Base-by-base conservation (phyloP, 805 yeast genomes). In the Saturnispora zaruensis region DNA sequence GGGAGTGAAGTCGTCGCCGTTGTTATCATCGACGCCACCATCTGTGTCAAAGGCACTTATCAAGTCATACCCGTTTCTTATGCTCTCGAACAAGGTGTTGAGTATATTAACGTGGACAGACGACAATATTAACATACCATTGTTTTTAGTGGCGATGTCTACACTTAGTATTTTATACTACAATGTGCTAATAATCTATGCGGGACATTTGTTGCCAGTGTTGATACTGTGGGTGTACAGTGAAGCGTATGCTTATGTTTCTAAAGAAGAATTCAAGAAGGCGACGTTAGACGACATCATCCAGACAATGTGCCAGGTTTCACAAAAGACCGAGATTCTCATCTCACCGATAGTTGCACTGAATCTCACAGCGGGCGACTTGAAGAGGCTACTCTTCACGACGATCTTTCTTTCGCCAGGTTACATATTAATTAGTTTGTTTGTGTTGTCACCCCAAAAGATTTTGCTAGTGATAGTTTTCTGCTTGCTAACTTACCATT, bases 221-320 rank as follows among this genome's bases (percentile, higher is more conserved):
- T 78, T 77, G 0, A 57, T 80, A 2, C 68, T 85, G 18, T 75
- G 82, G 40, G 64, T 78, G 7, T 85, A 83, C 61, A 79, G 86
- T 0, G 64, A 78, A 42, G 65, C 83, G 51, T 81, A 81, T 55
- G 71, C 72, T 47, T 71, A 70, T 56, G 79, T 85, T 40, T 78
- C 76, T 52, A 73, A 71, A 48, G 80, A 79, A 55, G 79, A 85
- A 53, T 76, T 72, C 33, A 69, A 71, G 25, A 80, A 82, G 55
- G 93, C 97, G 13, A 87, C 96, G 0, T 71, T 93, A 53, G 98
- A 91, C 62, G 91, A 87, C 51, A 84, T 88, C 41, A 81, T 90
- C 9, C 87, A 81, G 53, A 77, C 84, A 6, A 75, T 93, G 61
- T 80, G 90, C 5, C 75, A 83, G 20, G 81, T 88, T 4, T 79